Evolutionary conservation across 371 early-diverging fungal species (phyloP).

Genomic region (Smittium culicis): DNA sequence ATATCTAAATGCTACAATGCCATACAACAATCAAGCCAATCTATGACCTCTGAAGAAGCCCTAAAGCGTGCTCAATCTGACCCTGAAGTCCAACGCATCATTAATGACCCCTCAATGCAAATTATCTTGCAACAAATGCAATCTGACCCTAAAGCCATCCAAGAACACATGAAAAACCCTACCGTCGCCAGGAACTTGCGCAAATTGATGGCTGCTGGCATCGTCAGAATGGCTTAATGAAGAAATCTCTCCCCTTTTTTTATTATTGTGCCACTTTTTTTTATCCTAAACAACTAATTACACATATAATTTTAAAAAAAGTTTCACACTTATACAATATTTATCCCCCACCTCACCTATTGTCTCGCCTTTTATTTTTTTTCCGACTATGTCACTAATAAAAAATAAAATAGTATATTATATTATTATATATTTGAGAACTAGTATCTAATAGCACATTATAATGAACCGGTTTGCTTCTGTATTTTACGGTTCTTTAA

Average conservation of each 20-base stretch:
- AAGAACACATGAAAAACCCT: constrained; percentile 91
- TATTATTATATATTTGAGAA: too few species aligned
- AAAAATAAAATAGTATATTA: too few species aligned
- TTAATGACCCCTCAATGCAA: constrained; percentile 91
- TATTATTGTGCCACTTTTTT: too few species aligned
- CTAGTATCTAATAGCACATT: too few species aligned
- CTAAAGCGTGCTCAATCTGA: constrained; percentile 72
- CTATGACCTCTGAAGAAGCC: constrained; percentile 48
- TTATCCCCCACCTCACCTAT: too few species aligned
- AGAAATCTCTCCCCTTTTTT: not conserved
- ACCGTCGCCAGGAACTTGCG: constrained; percentile 84
- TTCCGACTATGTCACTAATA: too few species aligned
- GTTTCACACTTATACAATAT: too few species aligned
- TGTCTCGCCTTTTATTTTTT: too few species aligned
- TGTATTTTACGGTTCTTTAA: too few species aligned
- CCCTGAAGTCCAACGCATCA: constrained; percentile 79
- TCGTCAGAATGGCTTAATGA: constrained; percentile 48
- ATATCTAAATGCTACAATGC: constrained; percentile 59
- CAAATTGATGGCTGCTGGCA: constrained; percentile 80
- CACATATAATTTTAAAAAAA: too few species aligned
- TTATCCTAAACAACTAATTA: too few species aligned
- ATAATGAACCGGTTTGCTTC: too few species aligned
- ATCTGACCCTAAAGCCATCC: constrained; percentile 79
- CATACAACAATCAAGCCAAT: constrained; percentile 45
- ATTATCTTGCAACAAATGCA: constrained; percentile 94